Evolutionary conservation across 2,329 filamentous ascomycete species (phyloP), one percentile per base, ranked within the genome.

Genomic region (Botrytis deweyae): DNA sequence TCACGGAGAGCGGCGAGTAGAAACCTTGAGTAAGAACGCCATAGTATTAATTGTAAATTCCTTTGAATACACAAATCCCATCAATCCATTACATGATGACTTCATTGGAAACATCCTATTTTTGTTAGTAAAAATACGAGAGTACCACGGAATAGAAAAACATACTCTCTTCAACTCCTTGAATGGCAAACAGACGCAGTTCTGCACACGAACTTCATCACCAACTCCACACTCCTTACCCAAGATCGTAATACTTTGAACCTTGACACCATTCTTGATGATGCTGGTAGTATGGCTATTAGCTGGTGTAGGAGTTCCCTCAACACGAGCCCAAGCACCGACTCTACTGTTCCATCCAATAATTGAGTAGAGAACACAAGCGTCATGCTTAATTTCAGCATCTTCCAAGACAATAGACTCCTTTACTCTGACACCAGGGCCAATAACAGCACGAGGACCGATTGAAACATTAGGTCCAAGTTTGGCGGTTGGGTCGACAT

Each of bases 261-360:
- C 96, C 87, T 98, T 98, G 84, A 98, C 91, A 70, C 96, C 96
- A 81, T 98, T 97, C 89, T 98, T 98, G 83, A 98, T 88, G 80
- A 98, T 94, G 84, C 92, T 97, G 22, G 95, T 98, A 72, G 90
- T 93, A 85, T 98, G 95, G 86, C 92, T 97, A 70, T 88, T 91
- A 72, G 93, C 90, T 0, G 95, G 92, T 25, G 93, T 97, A 1
- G 95, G 95, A 0, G 94, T 97, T 72, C 96, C 96, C 84, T 99
- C 96, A 40, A 99, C 95, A 82, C 96, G 92, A 70, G 96, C 95
- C 96, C 96, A 99, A n/a, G 95, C 94, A 76, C 96, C 96, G 25
- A 99, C 91, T 76, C 94, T 93, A 86, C 94, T 97, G 84, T 92
- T 93, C 96, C 96, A 98, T 74, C 96, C 96, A 79, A 99, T 94